These are phyloP conservation scores for Nicotiana benthamiana DNA, from an alignment of 257 asterid genomes.

Conservation along the genomic window DNA sequence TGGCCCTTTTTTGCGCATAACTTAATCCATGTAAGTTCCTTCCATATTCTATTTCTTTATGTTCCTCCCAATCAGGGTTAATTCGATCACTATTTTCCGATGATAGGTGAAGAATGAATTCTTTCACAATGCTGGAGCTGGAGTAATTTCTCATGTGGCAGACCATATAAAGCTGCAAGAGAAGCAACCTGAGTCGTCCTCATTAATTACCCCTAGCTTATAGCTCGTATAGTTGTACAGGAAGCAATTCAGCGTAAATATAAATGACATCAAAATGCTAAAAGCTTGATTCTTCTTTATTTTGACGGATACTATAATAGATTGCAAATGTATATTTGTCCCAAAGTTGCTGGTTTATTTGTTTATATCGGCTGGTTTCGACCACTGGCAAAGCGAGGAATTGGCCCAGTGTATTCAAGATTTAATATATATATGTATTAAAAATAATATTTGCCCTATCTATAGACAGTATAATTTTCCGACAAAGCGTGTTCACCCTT, in stretches of 20 bases:
- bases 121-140: slow-evolving; percentile 82
- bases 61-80: neutral
- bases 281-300: neutral
- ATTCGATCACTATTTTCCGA: neutral
- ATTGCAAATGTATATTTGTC: neutral
- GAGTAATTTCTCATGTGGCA: slow-evolving; percentile 84
- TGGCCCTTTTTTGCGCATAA: slow-evolving; percentile 92
- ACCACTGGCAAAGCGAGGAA: neutral
- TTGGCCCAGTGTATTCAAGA: neutral
- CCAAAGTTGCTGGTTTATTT: neutral
- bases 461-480: no score
- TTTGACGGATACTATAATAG: neutral
- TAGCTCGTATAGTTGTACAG: slow-evolving; percentile 16
- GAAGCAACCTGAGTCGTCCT: slow-evolving; percentile 37
- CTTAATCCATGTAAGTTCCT: slow-evolving; percentile 56
- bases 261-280: neutral
- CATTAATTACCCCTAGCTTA: slow-evolving; percentile 52
- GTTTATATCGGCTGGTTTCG: neutral
- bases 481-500: no score
- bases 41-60: neutral
- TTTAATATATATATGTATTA: neutral
- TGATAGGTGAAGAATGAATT: slow-evolving; percentile 78
- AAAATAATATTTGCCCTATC: no score
- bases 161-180: slow-evolving; percentile 71
- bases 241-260: neutral